Base-by-base conservation (phyloP, 2,329 filamentous ascomycete species). In the Metarhizium anisopliae region DNA sequence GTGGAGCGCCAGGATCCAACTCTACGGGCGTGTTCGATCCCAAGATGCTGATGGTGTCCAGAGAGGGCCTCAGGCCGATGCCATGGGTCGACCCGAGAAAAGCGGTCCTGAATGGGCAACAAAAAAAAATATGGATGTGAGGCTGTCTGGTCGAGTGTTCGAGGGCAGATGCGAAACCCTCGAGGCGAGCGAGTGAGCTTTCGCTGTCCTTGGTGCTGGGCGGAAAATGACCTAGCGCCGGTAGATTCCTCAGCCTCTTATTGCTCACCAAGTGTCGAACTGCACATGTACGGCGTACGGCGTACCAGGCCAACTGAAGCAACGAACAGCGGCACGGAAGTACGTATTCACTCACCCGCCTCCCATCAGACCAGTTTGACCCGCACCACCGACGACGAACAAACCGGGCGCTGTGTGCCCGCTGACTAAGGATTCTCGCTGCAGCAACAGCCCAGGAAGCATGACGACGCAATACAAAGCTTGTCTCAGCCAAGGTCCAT, bases 61-160 rank as follows among this genome's bases (percentile, higher is more conserved):
- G 43, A 4, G 30, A 38, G 56, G 55, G 57, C 54, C 54, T 62
- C 56, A 63, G 49, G 55, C 49, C 54, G 60, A 57, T 62, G 58
- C 56, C 61, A 62, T 61, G 56, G 52, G 47, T 35, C 50, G 50
- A 53, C 55, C 56, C 60, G 59, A 60, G 57, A 47, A 55, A 50
- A 54, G 53, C 29, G 6, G 45, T 30, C 20, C 11, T 49, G 20
- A 30, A 30, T 6, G 30, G 16, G 42, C 6, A 45, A 20, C 11
- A 13, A 13, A 49, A 49, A 45, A 45, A 16, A 45, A 20, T 6
- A 5, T 30, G 7, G 45, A 30, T 16, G 25, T 49, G 45, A 49
- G 45, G 45, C 20, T 16, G 45, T 30, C 10, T 16, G 13, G 10
- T 40, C 38, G 13, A 40, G 38, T 1, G 11, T 40, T 14, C 38